Conservation (phyloP, 441 rosid genomes). For the Rhodomyrtus psidioides region DNA sequence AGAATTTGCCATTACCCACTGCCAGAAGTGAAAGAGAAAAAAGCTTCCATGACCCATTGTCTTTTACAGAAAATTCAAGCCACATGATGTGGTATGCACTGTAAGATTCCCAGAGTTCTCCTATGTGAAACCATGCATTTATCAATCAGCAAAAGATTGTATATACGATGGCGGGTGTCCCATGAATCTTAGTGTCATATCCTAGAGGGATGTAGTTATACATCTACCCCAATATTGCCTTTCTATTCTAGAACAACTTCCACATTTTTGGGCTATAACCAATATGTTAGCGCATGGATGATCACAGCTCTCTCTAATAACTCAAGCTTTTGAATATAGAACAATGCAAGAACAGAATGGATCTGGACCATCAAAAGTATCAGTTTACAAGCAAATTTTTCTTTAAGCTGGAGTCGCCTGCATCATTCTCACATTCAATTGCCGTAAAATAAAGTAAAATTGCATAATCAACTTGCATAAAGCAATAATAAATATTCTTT, state of each 20-base stretch:
- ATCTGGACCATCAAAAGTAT: background rate
- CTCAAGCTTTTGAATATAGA: background rate
- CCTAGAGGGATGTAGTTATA: background rate
- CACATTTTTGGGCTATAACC: background rate
- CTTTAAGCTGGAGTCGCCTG: background rate
- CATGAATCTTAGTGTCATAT: background rate
- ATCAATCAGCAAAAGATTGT: background rate
- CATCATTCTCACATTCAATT: background rate
- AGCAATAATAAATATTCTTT: background rate
- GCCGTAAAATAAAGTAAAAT: background rate
- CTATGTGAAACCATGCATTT: background rate
- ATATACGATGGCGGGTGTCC: background rate
- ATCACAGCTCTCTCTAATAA: background rate
- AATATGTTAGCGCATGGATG: background rate
- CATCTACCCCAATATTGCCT: background rate
- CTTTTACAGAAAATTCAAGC: background rate
- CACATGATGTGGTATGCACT: background rate
- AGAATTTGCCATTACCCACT: background rate
- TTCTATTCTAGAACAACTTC: background rate
- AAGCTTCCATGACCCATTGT: background rate
- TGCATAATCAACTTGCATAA: background rate
- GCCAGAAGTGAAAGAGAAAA: background rate
- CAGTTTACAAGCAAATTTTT: background rate
- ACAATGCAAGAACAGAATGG: background rate
- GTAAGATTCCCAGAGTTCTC: background rate